Conservation (phyloP, 78 protist genomes). For the Chrysochromulina parva region DNA sequence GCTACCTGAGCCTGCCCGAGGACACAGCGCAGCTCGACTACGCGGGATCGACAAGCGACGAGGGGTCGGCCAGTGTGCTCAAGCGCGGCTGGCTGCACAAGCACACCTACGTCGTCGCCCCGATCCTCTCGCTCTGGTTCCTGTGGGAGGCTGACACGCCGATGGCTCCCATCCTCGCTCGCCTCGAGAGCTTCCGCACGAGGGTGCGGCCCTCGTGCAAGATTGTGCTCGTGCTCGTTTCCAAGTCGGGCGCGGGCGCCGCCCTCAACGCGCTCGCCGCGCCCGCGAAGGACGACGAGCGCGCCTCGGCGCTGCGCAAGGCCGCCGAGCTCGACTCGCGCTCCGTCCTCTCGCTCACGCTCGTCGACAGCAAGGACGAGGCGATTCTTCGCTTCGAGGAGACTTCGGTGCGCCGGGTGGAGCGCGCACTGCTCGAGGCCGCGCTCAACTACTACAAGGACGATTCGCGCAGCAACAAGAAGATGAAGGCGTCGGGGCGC, state of each 20-base stretch:
- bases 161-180: background rate
- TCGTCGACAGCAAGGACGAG: too few relatives aligned
- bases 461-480: background rate
- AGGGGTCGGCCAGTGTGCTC: background rate
- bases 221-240: background rate
- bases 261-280: background rate
- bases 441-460: background rate
- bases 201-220: background rate
- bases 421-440: too few relatives aligned
- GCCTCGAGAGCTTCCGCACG: background rate
- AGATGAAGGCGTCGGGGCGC: background rate
- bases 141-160: background rate
- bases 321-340: too few relatives aligned
- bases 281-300: background rate
- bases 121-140: background rate
- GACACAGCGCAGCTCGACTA: background rate
- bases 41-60: background rate
- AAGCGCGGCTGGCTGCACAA: background rate
- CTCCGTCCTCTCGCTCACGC: too few relatives aligned
- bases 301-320: background rate
- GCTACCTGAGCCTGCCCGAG: background rate
- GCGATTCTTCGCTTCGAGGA: too few relatives aligned
- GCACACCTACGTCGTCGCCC: background rate
- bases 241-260: too few relatives aligned
- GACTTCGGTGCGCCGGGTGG: too few relatives aligned